Conservation (phyloP, 1,139 yeast genomes). For the Candida glucosophila region DNA sequence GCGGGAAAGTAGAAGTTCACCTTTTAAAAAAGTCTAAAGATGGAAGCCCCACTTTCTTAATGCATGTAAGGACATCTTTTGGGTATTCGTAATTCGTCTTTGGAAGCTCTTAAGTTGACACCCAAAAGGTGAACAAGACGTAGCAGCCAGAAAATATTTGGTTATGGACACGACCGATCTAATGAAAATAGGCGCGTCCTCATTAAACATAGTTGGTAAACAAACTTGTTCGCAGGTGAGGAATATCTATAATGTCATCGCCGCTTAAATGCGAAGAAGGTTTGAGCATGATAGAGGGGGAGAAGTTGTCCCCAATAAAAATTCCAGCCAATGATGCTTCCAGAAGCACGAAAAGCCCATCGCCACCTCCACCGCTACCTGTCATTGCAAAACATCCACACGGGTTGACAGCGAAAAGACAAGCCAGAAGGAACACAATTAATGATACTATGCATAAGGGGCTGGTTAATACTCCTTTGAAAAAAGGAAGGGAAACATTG, state of each 20-base stretch:
- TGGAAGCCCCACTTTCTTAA: too few relatives aligned
- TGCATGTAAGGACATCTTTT: too few relatives aligned
- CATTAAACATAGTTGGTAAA: too few relatives aligned
- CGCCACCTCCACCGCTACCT: constrained; percentile 6
- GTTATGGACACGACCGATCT: too few relatives aligned
- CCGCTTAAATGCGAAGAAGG: constrained; percentile 6
- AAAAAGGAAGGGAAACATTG: constrained; percentile 5
- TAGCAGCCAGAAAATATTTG: too few relatives aligned
- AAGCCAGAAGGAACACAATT: constrained; percentile 20
- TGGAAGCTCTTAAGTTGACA: too few relatives aligned
- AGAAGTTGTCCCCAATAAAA: constrained; percentile 8
- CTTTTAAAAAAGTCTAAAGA: too few relatives aligned
- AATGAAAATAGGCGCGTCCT: too few relatives aligned
- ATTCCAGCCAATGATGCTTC: constrained; percentile 1
- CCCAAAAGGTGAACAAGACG: too few relatives aligned
- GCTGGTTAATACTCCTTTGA: constrained; percentile 10
- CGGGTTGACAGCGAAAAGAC: constrained; percentile 34
- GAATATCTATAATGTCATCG: constrained; percentile 8
- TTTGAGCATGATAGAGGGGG: constrained; percentile 5
- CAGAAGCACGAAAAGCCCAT: constrained; percentile 4
- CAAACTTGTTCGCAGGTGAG: too few relatives aligned
- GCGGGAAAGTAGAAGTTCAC: too few relatives aligned
- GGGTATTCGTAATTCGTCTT: too few relatives aligned
- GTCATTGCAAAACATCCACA: constrained; percentile 33
- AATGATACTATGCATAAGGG: constrained; percentile 9